Conservation (phyloP, 768 basidiomycete genomes). For the Lenzites betulinus region DNA sequence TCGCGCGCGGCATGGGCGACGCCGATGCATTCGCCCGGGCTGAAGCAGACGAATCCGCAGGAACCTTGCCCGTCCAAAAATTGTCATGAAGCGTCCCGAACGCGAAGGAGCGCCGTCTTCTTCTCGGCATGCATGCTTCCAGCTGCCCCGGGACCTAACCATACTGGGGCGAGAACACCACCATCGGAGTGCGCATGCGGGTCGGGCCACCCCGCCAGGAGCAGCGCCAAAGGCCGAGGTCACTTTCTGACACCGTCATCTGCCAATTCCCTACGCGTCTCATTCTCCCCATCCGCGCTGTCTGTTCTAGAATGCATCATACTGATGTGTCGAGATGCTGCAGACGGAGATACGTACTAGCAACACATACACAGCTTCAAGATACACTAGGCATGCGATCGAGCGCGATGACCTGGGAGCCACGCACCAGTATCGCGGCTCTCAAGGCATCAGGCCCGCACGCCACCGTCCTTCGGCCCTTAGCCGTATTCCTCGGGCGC, state of each 20-base stretch:
- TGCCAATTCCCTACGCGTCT: neutral
- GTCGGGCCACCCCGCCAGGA: neutral
- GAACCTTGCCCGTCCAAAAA: conserved; percentile 5
- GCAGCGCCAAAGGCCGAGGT: neutral
- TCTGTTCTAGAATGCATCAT: neutral
- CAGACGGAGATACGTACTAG: no score
- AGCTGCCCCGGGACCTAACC: conserved; percentile 3
- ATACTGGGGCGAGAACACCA: neutral
- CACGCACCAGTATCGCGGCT: neutral
- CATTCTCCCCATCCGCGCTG: neutral
- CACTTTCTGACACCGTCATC: conserved; percentile 7
- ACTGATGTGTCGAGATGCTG: neutral
- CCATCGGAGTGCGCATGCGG: neutral
- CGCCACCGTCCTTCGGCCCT: neutral
- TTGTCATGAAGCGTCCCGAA: conserved; percentile 7
- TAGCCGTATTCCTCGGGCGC: neutral
- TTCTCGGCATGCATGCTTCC: conserved; percentile 4
- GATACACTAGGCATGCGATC: neutral
- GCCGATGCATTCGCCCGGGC: conserved; percentile 7
- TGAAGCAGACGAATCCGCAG: neutral
- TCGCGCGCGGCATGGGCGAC: conserved; percentile 6
- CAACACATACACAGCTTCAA: no score
- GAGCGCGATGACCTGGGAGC: neutral
- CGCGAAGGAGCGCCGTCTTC: conserved; percentile 7
- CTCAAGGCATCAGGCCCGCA: neutral